Conservation (phyloP, 768 basidiomycete genomes). For the Flagelloscypha sp. region DNA sequence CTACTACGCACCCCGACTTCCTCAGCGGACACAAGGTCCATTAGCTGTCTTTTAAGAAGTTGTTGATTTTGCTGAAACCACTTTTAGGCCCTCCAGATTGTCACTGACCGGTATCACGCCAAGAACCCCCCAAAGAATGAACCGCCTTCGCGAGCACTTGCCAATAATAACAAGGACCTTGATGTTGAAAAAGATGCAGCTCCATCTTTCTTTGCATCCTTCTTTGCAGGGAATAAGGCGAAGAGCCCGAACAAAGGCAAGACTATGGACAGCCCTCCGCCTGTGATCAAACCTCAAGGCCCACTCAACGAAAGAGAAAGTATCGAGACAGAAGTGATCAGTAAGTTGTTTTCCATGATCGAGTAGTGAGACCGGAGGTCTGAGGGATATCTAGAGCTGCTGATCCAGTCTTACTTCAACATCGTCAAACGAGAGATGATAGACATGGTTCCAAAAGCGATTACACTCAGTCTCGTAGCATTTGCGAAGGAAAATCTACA, state of each 20-base stretch:
- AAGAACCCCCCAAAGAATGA: conserved; percentile 63
- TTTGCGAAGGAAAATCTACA: conserved; percentile 93
- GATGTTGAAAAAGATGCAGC: conserved; percentile 94
- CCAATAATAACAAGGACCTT: conserved; percentile 93
- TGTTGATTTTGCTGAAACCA: neutral
- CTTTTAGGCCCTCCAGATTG: conserved; percentile 73
- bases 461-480: conserved; percentile 83
- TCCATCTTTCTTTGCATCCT: conserved; percentile 88
- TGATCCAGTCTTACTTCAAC: conserved; percentile 96
- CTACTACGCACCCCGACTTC: conserved; percentile 98
- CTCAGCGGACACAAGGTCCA: conserved; percentile 81
- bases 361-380: too few species aligned
- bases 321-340: conserved; percentile 99
- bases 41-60: too few species aligned
- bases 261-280: conserved; percentile 68
- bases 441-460: conserved; percentile 98
- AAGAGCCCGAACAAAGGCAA: conserved; percentile 54
- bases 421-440: conserved; percentile 99
- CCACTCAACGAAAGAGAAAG: conserved; percentile 91
- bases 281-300: conserved; percentile 81
- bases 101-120: conserved; percentile 76
- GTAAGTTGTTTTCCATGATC: conserved; percentile 29
- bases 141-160: conserved; percentile 39
- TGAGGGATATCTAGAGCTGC: conserved; percentile 51
- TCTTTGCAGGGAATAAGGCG: conserved; percentile 66